These are phyloP conservation scores for Phytophthora tubulina DNA, from an alignment of 352 stramenopile genomes.

Conservation along the genomic window DNA sequence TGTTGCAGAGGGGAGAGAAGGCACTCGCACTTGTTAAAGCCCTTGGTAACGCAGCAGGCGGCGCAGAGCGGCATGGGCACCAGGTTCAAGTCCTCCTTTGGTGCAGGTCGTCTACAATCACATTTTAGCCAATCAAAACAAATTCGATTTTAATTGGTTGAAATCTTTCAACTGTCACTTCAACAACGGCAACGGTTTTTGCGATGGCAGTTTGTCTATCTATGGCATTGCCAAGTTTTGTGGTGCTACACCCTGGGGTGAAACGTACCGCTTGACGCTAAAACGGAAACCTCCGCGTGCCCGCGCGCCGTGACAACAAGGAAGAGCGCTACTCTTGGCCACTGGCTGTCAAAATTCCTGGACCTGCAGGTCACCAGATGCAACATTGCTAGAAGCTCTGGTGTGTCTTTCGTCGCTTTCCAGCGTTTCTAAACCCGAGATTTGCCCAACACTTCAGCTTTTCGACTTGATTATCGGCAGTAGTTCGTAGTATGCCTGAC, in stretches of 20 bases:
- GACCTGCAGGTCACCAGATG: constrained; percentile 29
- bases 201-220: not conserved
- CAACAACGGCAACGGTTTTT: constrained; percentile 30
- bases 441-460: not conserved
- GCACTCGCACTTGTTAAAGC: constrained; percentile 75
- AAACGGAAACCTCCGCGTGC: constrained; percentile 36
- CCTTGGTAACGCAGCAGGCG: constrained; percentile 75
- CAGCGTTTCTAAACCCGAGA: not conserved
- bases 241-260: not conserved
- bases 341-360: constrained; percentile 16
- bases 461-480: constrained; percentile 5
- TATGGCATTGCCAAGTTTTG: not conserved
- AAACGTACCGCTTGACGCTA: constrained; percentile 31
- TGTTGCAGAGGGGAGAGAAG: not conserved
- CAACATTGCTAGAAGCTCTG: constrained; percentile 17
- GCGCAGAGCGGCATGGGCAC: constrained; percentile 75
- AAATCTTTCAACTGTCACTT: constrained; percentile 17
- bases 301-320: constrained; percentile 1
- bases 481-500: constrained; percentile 41
- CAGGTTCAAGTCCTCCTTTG: constrained; percentile 27
- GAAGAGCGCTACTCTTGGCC: constrained; percentile 11
- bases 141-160: constrained; percentile 12
- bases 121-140: constrained; percentile 39
- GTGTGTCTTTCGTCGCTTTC: constrained; percentile 8
- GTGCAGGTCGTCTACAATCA: constrained; percentile 22